A percentile compares a stretch with the other conserved stretches of the same genome.
These are phyloP conservation scores for Trichoderma hamatum DNA, from an alignment of 2,329 filamentous ascomycete species.

Conservation along the genomic window DNA sequence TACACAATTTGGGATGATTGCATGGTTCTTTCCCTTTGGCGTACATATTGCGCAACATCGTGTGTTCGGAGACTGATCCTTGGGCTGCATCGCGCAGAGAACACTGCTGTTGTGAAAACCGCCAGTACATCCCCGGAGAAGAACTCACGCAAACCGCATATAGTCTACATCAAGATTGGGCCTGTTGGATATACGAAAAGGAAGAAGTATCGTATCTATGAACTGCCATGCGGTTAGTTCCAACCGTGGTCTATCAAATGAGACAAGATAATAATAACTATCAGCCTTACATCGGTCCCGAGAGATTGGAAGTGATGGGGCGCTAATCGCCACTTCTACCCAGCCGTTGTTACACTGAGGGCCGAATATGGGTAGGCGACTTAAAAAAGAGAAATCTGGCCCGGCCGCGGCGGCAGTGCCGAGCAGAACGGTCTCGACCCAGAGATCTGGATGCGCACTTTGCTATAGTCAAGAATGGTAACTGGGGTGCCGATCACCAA, in stretches of 20 bases:
- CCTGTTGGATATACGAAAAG: not conserved
- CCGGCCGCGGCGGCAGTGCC: constrained; percentile 26
- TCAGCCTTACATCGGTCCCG: constrained; percentile 28
- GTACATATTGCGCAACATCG: not conserved
- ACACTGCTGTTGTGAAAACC: not conserved
- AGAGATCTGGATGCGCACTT: constrained; percentile 20
- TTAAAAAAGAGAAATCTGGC: constrained; percentile 17
- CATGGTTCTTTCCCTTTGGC: not conserved
- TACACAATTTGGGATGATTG: not conserved
- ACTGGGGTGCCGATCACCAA: constrained; percentile 21
- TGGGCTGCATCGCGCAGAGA: not conserved
- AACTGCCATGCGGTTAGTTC: not conserved
- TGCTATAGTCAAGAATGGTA: constrained; percentile 21
- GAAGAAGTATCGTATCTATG: not conserved
- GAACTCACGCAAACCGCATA: not conserved
- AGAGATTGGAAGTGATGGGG: constrained; percentile 27
- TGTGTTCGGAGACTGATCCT: not conserved
- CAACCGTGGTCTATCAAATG: not conserved
- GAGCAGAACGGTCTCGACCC: constrained; percentile 27
- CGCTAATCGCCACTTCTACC: constrained; percentile 24
- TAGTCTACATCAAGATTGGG: not conserved
- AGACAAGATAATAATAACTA: constrained; percentile 8
- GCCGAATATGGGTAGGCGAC: constrained; percentile 18
- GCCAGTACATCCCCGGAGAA: not conserved
- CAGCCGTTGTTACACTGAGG: constrained; percentile 23